phyloP scores from a whole-genome alignment of 441 rosid species.

The Corymbia calophylla region DNA sequence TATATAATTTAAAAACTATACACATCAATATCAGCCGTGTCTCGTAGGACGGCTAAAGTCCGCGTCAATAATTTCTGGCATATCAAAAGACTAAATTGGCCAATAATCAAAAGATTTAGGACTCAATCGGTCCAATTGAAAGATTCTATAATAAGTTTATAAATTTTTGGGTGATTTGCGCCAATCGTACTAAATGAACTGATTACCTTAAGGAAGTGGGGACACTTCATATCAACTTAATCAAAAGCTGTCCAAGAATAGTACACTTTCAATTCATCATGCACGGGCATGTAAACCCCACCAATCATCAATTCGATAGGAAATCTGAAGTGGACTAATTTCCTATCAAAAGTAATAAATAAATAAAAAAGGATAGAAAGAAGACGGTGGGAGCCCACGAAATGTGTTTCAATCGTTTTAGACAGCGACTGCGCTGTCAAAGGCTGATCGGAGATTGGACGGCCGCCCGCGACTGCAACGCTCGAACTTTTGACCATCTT shows the following conservation, averaged over 20 bases:
- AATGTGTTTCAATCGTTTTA: neutral
- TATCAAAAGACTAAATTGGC: no score
- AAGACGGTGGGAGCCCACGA: neutral
- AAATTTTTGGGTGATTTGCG: no score
- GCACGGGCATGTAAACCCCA: neutral
- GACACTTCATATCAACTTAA: neutral
- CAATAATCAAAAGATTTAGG: no score
- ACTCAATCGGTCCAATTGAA: no score
- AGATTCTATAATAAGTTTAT: fast-evolving
- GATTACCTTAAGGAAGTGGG: neutral
- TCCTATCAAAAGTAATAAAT: neutral
- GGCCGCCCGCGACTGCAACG: neutral
- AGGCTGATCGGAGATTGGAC: neutral
- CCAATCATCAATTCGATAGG: neutral
- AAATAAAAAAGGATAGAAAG: neutral
- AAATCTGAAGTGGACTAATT: neutral
- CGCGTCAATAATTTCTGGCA: fast-evolving
- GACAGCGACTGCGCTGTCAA: neutral
- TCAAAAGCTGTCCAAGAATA: neutral
- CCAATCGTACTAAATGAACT: neutral
- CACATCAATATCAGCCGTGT: fast-evolving
- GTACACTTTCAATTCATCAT: neutral
- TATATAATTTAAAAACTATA: no score
- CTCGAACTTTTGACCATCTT: neutral
- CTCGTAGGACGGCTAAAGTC: fast-evolving